Percentiles rank a stretch among this genome's conserved stretches.
Conservation (phyloP, 768 basidiomycete genomes). For the Megacollybia marginata region DNA sequence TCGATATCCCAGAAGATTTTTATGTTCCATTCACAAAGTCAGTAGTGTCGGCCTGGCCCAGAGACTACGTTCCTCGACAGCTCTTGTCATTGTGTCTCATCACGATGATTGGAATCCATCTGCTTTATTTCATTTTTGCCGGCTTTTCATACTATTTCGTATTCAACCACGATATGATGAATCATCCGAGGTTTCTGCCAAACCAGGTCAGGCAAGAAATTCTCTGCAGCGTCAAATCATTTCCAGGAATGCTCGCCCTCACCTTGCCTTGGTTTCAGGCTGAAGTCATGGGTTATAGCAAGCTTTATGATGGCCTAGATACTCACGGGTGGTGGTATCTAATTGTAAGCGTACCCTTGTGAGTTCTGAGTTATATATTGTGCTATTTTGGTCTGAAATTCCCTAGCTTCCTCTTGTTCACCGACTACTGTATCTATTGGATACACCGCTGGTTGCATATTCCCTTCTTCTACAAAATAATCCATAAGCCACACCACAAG, state of each 20-base stretch:
- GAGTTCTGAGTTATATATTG: slow-evolving; percentile 25
- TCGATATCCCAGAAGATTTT: slow-evolving; percentile 26
- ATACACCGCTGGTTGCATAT: slow-evolving; percentile 87
- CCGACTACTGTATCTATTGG: slow-evolving; percentile 95
- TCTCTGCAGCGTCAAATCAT: slow-evolving; percentile 58
- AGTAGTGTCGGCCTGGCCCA: slow-evolving; percentile 70
- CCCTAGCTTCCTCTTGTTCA: slow-evolving; percentile 71
- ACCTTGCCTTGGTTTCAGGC: slow-evolving; percentile 93
- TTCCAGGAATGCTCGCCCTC: slow-evolving; percentile 75
- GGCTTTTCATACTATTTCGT: slow-evolving; percentile 73
- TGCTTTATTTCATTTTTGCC: slow-evolving; percentile 90
- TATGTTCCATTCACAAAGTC: slow-evolving; percentile 14
- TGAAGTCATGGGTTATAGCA: slow-evolving; percentile 82
- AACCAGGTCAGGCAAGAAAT: slow-evolving; percentile 86
- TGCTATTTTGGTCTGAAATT: slow-evolving; percentile 5
- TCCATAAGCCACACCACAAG: slow-evolving; percentile 99
- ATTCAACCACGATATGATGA: slow-evolving; percentile 95
- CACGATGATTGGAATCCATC: slow-evolving; percentile 74
- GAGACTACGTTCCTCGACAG: slow-evolving; percentile 78
- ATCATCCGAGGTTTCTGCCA: slow-evolving; percentile 88
- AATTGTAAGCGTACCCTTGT: slow-evolving; percentile 63
- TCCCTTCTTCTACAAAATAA: slow-evolving; percentile 76
- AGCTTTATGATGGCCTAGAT: slow-evolving; percentile 68
- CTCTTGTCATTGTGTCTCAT: slow-evolving; percentile 60
- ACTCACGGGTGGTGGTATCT: slow-evolving; percentile 78